Percentiles rank a stretch among this genome's conserved stretches.
These are phyloP conservation scores for Nakazawaea anatomiae DNA, from an alignment of 805 yeast genomes.

Conservation along the genomic window DNA sequence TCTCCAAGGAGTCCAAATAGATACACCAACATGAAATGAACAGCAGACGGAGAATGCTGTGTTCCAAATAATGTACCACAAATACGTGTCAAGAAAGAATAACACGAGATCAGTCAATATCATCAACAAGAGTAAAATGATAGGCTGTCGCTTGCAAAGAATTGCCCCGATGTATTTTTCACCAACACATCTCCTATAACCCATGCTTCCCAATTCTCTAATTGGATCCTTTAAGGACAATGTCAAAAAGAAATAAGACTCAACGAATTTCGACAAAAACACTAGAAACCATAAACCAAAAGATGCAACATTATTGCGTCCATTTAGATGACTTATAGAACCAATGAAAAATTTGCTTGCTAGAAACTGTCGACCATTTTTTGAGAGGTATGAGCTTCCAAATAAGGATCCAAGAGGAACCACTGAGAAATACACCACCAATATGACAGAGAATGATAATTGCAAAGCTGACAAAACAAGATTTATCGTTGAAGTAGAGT, in stretches of 20 bases:
- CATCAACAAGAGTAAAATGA: conserved; percentile 47
- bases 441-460: conserved; percentile 45
- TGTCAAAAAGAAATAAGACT: conserved; percentile 74
- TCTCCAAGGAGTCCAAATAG: conserved; percentile 88
- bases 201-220: conserved; percentile 57
- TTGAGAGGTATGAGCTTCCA: conserved; percentile 27
- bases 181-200: conserved; percentile 52
- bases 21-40: conserved; percentile 69
- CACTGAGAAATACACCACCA: conserved; percentile 51
- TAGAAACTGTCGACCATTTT: conserved; percentile 33
- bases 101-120: conserved; percentile 57
- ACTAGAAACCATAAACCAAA: conserved; percentile 65
- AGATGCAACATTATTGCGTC: conserved; percentile 55
- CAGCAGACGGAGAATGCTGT: conserved; percentile 66
- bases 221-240: conserved; percentile 69
- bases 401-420: conserved; percentile 58
- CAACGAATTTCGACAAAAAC: conserved; percentile 61
- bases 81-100: conserved; percentile 74
- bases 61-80: conserved; percentile 83
- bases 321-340: conserved; percentile 46
- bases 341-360: conserved; percentile 58
- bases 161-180: conserved; percentile 48
- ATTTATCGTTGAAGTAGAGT: conserved; percentile 26
- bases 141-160: conserved; percentile 54
- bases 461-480: conserved; percentile 47